Conservation (phyloP, 2,329 filamentous ascomycete species). For the Paecilomyces dactylethromorphus region DNA sequence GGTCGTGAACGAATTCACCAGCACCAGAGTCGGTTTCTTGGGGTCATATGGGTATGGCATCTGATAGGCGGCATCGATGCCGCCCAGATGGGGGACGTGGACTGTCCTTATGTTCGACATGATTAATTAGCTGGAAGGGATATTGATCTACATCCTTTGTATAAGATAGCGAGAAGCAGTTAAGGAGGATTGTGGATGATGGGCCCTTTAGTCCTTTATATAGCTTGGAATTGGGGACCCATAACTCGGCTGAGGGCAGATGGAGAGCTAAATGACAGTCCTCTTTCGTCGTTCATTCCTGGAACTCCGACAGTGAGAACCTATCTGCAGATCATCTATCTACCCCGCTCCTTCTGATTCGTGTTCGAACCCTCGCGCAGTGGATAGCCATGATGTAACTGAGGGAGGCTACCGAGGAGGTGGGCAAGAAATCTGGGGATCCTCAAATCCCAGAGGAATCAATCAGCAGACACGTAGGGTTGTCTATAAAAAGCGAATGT, state of each 20-base stretch:
- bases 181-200: too few relatives aligned
- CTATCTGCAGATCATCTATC: neutral
- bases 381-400: neutral
- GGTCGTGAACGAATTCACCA: conserved; percentile 49
- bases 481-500: neutral
- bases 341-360: neutral
- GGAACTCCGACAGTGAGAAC: too few relatives aligned
- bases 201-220: too few relatives aligned
- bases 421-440: neutral
- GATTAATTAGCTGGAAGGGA: neutral
- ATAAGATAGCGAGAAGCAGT: too few relatives aligned
- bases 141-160: too few relatives aligned
- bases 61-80: conserved; percentile 44
- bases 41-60: conserved; percentile 42
- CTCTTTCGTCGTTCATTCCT: too few relatives aligned
- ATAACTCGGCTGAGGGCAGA: too few relatives aligned
- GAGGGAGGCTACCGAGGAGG: neutral
- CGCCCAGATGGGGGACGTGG: conserved; percentile 44
- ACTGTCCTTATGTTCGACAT: conserved; percentile 28
- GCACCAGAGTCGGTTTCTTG: conserved; percentile 45
- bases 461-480: neutral
- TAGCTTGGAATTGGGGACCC: too few relatives aligned
- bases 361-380: neutral
- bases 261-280: too few relatives aligned
- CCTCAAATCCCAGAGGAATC: neutral